These are phyloP conservation scores for Globisporangium echinulatum DNA, from an alignment of 352 stramenopile genomes.

Conservation along the genomic window DNA sequence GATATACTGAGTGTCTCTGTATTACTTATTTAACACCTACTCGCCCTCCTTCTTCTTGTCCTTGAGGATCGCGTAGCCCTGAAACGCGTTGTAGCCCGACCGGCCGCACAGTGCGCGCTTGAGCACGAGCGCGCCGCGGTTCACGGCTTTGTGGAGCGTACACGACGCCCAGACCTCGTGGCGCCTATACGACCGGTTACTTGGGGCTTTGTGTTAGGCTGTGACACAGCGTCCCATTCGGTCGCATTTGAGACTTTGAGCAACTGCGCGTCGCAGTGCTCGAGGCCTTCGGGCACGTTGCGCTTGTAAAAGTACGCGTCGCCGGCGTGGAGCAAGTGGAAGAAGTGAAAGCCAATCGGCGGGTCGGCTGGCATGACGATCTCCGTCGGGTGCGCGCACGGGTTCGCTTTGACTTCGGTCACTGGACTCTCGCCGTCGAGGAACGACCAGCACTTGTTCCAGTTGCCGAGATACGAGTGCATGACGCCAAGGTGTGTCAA, in stretches of 20 bases:
- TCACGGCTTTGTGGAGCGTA: slow-evolving; percentile 14
- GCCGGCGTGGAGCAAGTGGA: slow-evolving; percentile 11
- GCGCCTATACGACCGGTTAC: background rate
- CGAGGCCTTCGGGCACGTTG: slow-evolving; percentile 6
- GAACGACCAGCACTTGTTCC: slow-evolving; percentile 19
- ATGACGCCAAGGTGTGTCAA: slow-evolving; percentile 18
- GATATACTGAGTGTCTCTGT: too few relatives aligned
- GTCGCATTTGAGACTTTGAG: slow-evolving; percentile 10
- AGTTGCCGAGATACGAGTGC: slow-evolving; percentile 11
- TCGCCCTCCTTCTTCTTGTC: slow-evolving; percentile 1
- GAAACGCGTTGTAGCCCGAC: slow-evolving; percentile 14
- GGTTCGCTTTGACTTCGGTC: slow-evolving; percentile 10
- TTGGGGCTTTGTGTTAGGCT: background rate
- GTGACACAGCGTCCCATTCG: slow-evolving; percentile 3
- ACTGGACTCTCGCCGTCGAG: background rate
- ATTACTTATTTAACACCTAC: too few relatives aligned
- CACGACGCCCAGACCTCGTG: slow-evolving; percentile 19
- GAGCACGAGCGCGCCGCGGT: slow-evolving; percentile 7
- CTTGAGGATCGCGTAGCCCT: slow-evolving; percentile 9
- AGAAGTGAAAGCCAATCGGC: slow-evolving; percentile 23
- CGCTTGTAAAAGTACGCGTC: slow-evolving; percentile 15
- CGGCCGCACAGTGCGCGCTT: slow-evolving; percentile 11
- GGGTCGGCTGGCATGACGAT: slow-evolving; percentile 11
- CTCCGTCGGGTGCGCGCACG: slow-evolving; percentile 14
- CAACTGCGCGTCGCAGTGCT: slow-evolving; percentile 10